Conservation (phyloP, 2,329 filamentous ascomycete genomes). For the Plectosphaerella sp. region DNA sequence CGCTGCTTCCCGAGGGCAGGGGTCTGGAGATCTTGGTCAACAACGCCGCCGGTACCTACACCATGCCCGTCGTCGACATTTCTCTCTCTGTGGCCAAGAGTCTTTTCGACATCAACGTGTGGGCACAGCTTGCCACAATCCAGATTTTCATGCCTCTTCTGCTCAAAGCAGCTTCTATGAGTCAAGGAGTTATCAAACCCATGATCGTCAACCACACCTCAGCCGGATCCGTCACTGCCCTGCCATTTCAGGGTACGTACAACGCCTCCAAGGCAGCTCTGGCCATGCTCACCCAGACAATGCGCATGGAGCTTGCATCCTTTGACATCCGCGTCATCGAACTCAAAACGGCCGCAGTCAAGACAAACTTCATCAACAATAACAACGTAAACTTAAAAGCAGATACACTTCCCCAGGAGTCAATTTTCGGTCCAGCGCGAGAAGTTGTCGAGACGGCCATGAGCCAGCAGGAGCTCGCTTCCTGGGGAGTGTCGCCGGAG, state of each 20-base stretch:
- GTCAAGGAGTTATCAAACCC: neutral
- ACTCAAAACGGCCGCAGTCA: slow-evolving; percentile 11
- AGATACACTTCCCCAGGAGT: slow-evolving; percentile 14
- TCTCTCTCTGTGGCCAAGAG: slow-evolving; percentile 25
- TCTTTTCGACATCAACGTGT: slow-evolving; percentile 39
- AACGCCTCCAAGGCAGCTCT: slow-evolving; percentile 19
- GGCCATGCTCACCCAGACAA: slow-evolving; percentile 15
- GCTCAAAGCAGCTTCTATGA: neutral
- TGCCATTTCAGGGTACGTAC: slow-evolving; percentile 12
- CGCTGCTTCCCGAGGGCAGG: neutral
- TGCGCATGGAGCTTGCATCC: slow-evolving; percentile 20
- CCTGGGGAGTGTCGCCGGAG: slow-evolving; percentile 10
- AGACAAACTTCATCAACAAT: slow-evolving; percentile 11
- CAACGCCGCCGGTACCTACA: slow-evolving; percentile 28
- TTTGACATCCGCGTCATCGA: slow-evolving; percentile 19
- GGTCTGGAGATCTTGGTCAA: slow-evolving; percentile 5
- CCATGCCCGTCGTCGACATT: slow-evolving; percentile 28
- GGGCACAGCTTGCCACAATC: slow-evolving; percentile 27
- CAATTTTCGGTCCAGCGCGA: slow-evolving; percentile 15
- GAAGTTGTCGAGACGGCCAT: slow-evolving; percentile 16
- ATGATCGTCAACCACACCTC: slow-evolving; percentile 13
- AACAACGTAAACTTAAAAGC: slow-evolving; percentile 4
- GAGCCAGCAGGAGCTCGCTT: slow-evolving; percentile 11
- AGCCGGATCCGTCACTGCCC: slow-evolving; percentile 4
- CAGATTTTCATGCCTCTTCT: slow-evolving; percentile 28